Conservation (phyloP, 306 rosid species). For the Quercus rubra region DNA sequence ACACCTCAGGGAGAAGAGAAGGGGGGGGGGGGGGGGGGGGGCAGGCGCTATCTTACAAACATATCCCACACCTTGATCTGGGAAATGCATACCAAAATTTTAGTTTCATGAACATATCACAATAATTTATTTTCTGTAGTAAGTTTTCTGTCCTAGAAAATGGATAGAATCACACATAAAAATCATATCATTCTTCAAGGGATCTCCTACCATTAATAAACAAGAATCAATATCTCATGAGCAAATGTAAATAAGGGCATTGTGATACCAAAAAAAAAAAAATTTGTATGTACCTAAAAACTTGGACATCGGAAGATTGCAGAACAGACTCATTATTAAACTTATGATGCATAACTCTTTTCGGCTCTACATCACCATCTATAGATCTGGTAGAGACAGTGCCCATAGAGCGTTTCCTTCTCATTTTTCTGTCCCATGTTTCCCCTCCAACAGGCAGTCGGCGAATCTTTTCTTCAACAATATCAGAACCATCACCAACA, state of each 20-base stretch:
- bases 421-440: conserved; percentile 73
- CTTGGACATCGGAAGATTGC: conserved; percentile 58
- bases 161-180: neutral
- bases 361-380: conserved; percentile 67
- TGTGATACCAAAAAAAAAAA: conserved; percentile 20
- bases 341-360: conserved; percentile 57
- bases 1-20: neutral
- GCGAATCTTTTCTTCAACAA: conserved; percentile 70
- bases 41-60: neutral
- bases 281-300: conserved; percentile 52
- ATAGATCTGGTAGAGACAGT: conserved; percentile 47
- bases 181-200: neutral
- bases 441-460: conserved; percentile 68
- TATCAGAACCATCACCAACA: conserved; percentile 59
- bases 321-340: conserved; percentile 48
- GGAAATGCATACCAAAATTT: neutral
- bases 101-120: neutral
- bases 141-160: neutral
- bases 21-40: neutral
- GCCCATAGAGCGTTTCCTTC: conserved; percentile 73
- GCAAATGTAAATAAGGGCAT: conserved; percentile 5
- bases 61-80: neutral
- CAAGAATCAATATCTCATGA: neutral
- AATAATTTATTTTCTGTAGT: neutral
- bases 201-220: neutral